Evolutionary conservation across 2,329 filamentous ascomycete species (phyloP).

Genomic region (Xylariaceae sp.): DNA sequence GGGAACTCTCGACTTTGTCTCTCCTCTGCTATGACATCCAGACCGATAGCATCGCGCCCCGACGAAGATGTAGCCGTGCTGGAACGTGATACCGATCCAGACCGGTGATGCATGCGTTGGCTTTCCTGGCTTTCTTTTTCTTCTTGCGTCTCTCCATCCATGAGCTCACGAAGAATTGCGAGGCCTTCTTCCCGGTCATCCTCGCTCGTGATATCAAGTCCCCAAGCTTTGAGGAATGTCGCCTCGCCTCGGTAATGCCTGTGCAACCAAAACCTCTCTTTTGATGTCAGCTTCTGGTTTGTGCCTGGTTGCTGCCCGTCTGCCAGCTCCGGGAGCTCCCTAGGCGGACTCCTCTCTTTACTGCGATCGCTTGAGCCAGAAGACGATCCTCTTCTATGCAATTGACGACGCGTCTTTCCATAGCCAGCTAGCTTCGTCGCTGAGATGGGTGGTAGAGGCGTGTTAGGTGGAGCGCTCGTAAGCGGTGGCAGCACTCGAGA

Average conservation of each 20-base stretch:
- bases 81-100: constrained; percentile 18
- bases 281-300: constrained; percentile 28
- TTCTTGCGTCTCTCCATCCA: constrained; percentile 34
- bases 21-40: constrained; percentile 36
- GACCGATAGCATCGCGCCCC: constrained; percentile 13
- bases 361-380: constrained; percentile 14
- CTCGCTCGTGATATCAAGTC: constrained; percentile 33
- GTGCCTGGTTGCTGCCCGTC: neutral
- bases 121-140: constrained; percentile 22
- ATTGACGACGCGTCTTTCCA: constrained; percentile 20
- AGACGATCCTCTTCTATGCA: constrained; percentile 13
- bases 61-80: constrained; percentile 20
- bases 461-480: constrained; percentile 30
- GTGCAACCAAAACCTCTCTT: constrained; percentile 40
- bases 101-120: constrained; percentile 21
- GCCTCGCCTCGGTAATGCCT: constrained; percentile 40
- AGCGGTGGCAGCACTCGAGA: constrained; percentile 26
- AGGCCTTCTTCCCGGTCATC: constrained; percentile 38
- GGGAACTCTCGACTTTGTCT: constrained; percentile 22
- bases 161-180: constrained; percentile 36
- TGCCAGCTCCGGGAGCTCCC: constrained; percentile 6
- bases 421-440: constrained; percentile 13
- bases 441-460: constrained; percentile 30
- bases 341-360: constrained; percentile 14
- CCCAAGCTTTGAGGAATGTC: constrained; percentile 39